These are phyloP conservation scores for Pisolithus marmoratus DNA, from an alignment of 768 basidiomycete genomes.

Conservation along the genomic window DNA sequence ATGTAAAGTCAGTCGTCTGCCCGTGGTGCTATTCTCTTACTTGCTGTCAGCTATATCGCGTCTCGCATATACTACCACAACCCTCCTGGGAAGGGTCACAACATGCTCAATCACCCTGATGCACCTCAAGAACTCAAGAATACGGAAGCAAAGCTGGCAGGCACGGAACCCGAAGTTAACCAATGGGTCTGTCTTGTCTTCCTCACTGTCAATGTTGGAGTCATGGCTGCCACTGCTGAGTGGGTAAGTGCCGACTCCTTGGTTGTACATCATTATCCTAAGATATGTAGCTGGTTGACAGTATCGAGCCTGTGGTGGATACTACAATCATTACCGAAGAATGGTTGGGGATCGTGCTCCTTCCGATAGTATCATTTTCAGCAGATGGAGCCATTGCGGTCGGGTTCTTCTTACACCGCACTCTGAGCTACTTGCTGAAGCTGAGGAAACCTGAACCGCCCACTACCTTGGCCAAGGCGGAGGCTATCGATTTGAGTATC, in stretches of 20 bases:
- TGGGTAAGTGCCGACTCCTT: constrained; percentile 39
- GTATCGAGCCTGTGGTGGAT: constrained; percentile 50
- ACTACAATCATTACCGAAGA: constrained; percentile 42
- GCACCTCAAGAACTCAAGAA: constrained; percentile 34
- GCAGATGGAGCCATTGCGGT: constrained; percentile 62
- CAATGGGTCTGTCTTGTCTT: constrained; percentile 56
- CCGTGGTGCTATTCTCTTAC: background rate
- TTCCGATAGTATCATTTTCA: constrained; percentile 69
- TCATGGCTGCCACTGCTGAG: constrained; percentile 69
- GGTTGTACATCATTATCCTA: too few species aligned
- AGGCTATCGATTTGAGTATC: constrained; percentile 72
- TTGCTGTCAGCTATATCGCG: constrained; percentile 46
- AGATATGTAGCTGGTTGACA: constrained; percentile 50
- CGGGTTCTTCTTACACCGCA: constrained; percentile 38
- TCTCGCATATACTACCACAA: constrained; percentile 68
- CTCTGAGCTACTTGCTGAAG: background rate
- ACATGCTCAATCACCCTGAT: constrained; percentile 34
- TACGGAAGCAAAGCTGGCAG: constrained; percentile 26
- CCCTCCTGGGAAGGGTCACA: constrained; percentile 57
- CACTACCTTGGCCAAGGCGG: constrained; percentile 54
- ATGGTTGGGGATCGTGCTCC: constrained; percentile 66
- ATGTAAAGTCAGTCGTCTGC: constrained; percentile 35
- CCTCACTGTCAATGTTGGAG: constrained; percentile 45
- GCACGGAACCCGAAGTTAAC: constrained; percentile 50
- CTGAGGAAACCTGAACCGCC: constrained; percentile 36